These are phyloP conservation scores for Didymella glomerata DNA, from an alignment of 2,329 filamentous ascomycete species.

Conservation along the genomic window DNA sequence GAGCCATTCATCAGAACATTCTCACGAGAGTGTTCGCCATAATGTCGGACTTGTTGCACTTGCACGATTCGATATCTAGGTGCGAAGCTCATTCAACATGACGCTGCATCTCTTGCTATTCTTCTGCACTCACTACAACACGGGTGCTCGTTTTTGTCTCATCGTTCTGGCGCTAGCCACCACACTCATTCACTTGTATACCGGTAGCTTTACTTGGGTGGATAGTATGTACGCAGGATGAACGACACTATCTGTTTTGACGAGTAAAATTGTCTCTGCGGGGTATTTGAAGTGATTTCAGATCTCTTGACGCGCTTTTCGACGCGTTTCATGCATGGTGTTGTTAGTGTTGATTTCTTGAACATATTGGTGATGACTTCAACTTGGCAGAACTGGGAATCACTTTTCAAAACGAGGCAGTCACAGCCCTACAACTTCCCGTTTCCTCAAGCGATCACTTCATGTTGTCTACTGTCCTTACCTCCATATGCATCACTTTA, in stretches of 20 bases:
- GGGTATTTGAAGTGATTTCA: background rate
- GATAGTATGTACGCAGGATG: no score
- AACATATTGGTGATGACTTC: background rate
- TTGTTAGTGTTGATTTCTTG: background rate
- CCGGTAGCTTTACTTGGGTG: no score
- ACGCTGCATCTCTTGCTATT: background rate
- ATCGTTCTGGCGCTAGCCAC: background rate
- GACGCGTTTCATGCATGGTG: background rate
- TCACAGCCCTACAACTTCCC: no score
- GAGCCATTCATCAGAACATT: slow-evolving; percentile 36
- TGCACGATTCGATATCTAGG: no score
- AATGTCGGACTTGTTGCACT: background rate
- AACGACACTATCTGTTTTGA: background rate
- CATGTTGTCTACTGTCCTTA: no score
- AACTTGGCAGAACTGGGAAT: no score
- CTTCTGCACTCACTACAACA: background rate
- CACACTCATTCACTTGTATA: background rate
- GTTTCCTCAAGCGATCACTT: no score
- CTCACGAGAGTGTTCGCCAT: background rate
- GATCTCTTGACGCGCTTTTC: background rate
- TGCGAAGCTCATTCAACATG: slow-evolving; percentile 10
- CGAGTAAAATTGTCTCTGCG: background rate
- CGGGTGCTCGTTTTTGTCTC: background rate
- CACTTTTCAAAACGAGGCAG: no score
- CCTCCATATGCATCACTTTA: no score